Base-by-base conservation (phyloP, 306 rosid genomes). In the Astragalus glycyphyllos region DNA sequence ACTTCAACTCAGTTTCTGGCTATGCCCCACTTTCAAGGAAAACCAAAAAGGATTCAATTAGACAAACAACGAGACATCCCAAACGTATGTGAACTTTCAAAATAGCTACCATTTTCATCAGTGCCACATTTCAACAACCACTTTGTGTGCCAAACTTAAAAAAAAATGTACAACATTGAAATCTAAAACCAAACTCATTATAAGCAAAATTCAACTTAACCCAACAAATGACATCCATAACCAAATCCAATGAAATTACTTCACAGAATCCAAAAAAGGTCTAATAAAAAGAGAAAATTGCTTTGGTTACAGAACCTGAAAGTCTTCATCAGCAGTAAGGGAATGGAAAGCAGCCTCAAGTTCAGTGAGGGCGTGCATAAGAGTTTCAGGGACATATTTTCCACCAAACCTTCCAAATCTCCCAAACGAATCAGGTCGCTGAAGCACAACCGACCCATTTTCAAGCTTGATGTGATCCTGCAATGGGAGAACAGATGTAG, bases 341-440 rank as follows among this genome's bases (percentile, higher is more conserved):
- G 87, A 23, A 71, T 76, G 69, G 42, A 95, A 95, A 0, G 99
- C 90, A 20, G 88, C 50, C 72, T 91, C 97, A 54, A 95, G 99
- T 81, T 91, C 90, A 23, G 92, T 6, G 66, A 91, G 97, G 0
- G 97, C 99, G 15, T 89, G 63, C 97, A 94, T 94, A 17, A 94
- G 81, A 57, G 99, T 94, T 41, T 94, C 99, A 23, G 99, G 99
- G 16, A 94, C 99, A 48, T 94, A 94, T 49, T 94, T 94, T 2
- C 99, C 99, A 1, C 99, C 99, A 65, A 84, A 94, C 56, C 78
- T 86, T 0, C 99, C 99, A 69, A 87, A 94, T 17, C 97, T 85
- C 0, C 99, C 99, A 48, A 91, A 87, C 0, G 97, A 83, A 88
- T 94, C 99, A 48, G 99, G 99, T 51, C 97, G 74, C 65, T 66